Evolutionary conservation across 2,329 filamentous ascomycete genomes (phyloP).

Genomic region (Podosphaera leucotricha): DNA sequence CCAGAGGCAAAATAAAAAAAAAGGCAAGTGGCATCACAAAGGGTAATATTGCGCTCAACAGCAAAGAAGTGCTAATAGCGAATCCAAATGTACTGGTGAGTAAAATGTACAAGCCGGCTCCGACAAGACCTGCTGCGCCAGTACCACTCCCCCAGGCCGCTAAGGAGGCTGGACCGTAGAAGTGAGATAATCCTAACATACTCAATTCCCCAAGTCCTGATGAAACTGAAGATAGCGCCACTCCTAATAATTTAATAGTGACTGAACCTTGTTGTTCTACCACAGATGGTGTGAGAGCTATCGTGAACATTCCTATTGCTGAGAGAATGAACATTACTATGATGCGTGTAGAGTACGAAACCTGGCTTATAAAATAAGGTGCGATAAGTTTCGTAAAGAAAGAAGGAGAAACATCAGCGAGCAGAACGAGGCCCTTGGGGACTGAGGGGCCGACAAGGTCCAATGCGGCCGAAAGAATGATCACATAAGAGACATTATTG

Average conservation of each 20-base stretch:
- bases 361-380: slow-evolving; percentile 77
- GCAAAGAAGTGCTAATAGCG: slow-evolving; percentile 46
- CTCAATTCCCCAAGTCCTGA: slow-evolving; percentile 75
- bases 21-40: slow-evolving; percentile 67
- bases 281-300: slow-evolving; percentile 49
- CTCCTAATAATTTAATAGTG: slow-evolving; percentile 53
- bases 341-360: slow-evolving; percentile 60
- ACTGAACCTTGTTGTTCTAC: slow-evolving; percentile 32
- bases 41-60: slow-evolving; percentile 60
- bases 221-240: slow-evolving; percentile 64
- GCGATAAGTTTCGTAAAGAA: slow-evolving; percentile 73
- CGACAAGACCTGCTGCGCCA: slow-evolving; percentile 66
- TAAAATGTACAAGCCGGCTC: slow-evolving; percentile 69
- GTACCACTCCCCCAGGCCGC: slow-evolving; percentile 87
- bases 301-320: slow-evolving; percentile 65
- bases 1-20: slow-evolving; percentile 55
- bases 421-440: slow-evolving; percentile 78
- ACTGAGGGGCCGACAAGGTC: slow-evolving; percentile 74
- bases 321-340: slow-evolving; percentile 53
- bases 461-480: slow-evolving; percentile 84
- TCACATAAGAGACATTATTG: slow-evolving; percentile 95
- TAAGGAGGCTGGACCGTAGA: slow-evolving; percentile 68
- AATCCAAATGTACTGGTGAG: slow-evolving; percentile 62
- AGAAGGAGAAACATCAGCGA: slow-evolving; percentile 77
- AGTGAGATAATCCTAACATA: slow-evolving; percentile 79